A percentile compares a stretch with the other conserved stretches of the same genome.
phyloP scores from a whole-genome alignment of 352 stramenopile species.

The Phytopythium cucurbitacearum region DNA sequence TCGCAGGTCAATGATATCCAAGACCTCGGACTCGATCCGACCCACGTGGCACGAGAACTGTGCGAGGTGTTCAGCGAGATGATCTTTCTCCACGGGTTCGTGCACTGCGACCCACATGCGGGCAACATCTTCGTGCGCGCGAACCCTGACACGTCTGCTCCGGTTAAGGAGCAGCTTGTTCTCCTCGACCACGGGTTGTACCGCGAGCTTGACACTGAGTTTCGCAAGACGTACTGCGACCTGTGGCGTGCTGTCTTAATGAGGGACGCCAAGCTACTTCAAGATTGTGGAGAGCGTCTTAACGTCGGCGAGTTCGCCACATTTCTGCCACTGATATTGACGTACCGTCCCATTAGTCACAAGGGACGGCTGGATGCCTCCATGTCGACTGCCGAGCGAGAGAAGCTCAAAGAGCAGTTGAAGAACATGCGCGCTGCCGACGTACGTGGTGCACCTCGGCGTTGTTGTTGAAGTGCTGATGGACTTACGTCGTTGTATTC shows the following conservation, averaged over 20 bases:
- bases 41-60: constrained; percentile 82
- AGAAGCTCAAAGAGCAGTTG: constrained; percentile 53
- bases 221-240: constrained; percentile 93
- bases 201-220: constrained; percentile 89
- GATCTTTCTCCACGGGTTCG: constrained; percentile 94
- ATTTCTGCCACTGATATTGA: constrained; percentile 85
- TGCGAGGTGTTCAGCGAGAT: constrained; percentile 94
- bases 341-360: constrained; percentile 72
- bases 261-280: constrained; percentile 75
- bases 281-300: constrained; percentile 47
- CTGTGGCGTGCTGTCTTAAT: constrained; percentile 95
- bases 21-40: constrained; percentile 68
- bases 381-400: constrained; percentile 68
- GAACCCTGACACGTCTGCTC: constrained; percentile 38
- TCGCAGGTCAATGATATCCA: constrained; percentile 87
- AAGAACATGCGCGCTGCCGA: constrained; percentile 62
- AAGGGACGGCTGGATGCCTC: constrained; percentile 48
- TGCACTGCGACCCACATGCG: constrained; percentile 96
- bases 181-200: constrained; percentile 98
- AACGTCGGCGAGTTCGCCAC: constrained; percentile 58
- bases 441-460: constrained; percentile 21
- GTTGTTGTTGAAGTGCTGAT: constrained; percentile 3
- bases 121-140: constrained; percentile 91
- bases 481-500: constrained; percentile 2
- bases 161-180: constrained; percentile 88